phyloP scores from a whole-genome alignment of 768 basidiomycete genomes.

The Cystobasidium tubakii region DNA sequence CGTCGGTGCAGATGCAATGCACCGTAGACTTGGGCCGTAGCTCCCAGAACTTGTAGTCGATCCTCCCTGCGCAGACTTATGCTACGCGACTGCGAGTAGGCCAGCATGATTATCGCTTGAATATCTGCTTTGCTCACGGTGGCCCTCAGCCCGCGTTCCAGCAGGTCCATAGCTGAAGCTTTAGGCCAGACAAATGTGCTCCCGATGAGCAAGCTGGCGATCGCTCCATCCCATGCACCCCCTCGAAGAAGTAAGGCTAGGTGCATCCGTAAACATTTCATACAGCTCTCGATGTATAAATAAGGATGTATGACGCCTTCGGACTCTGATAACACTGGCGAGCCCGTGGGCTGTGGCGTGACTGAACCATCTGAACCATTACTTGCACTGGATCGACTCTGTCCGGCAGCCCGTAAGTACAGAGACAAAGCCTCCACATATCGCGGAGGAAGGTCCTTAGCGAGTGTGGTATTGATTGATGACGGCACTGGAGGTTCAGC shows the following conservation, averaged over 20 bases:
- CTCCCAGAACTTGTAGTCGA: background rate
- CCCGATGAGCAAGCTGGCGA: background rate
- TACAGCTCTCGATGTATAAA: conserved; percentile 61
- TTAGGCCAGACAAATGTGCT: conserved; percentile 7
- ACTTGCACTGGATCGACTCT: background rate
- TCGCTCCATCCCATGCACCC: conserved; percentile 2
- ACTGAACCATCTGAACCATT: background rate
- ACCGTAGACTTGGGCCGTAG: conserved; percentile 55
- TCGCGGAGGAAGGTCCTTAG: conserved; percentile 41
- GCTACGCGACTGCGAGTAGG: background rate
- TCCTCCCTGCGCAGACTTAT: background rate
- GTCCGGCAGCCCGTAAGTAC: conserved; percentile 19
- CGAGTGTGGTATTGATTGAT: background rate
- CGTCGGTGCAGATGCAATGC: conserved; percentile 79
- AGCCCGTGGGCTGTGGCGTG: background rate
- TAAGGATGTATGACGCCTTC: conserved; percentile 63
- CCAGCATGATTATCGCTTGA: background rate
- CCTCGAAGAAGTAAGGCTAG: conserved; percentile 55
- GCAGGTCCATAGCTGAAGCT: background rate
- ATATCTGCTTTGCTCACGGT: background rate
- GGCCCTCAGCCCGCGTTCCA: background rate
- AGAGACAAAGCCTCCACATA: conserved; percentile 40
- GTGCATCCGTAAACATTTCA: conserved; percentile 68
- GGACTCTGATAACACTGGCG: conserved; percentile 49
- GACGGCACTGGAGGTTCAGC: background rate